Conservation (phyloP, 2,329 filamentous ascomycete genomes). For the Endoconidiophora polonica region DNA sequence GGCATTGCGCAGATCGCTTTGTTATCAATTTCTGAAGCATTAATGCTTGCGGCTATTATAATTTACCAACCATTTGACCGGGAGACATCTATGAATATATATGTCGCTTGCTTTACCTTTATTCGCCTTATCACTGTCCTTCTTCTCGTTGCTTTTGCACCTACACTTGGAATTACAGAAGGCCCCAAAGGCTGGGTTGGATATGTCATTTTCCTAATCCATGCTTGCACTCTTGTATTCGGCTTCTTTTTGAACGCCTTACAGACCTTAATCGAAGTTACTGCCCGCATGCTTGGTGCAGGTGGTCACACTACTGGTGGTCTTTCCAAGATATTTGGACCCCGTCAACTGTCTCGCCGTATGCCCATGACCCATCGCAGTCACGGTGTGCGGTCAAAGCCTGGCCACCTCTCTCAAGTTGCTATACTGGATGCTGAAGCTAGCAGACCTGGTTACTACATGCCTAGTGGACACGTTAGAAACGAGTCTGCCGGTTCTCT, state of each 20-base stretch:
- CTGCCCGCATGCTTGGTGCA: slow-evolving; percentile 65
- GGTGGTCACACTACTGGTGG: slow-evolving; percentile 71
- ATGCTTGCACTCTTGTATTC: slow-evolving; percentile 70
- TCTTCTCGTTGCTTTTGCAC: slow-evolving; percentile 69
- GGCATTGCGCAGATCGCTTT: slow-evolving; percentile 87
- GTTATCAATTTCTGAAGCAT: slow-evolving; percentile 84
- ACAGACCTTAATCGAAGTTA: slow-evolving; percentile 79
- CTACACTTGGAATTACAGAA: slow-evolving; percentile 62
- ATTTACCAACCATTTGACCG: slow-evolving; percentile 82
- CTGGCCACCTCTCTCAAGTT: slow-evolving; percentile 67
- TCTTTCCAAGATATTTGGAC: slow-evolving; percentile 77
- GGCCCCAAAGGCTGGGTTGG: slow-evolving; percentile 85
- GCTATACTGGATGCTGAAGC: slow-evolving; percentile 61
- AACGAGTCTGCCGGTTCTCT: slow-evolving; percentile 46
- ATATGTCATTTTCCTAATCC: slow-evolving; percentile 75
- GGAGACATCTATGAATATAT: slow-evolving; percentile 92
- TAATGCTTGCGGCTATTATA: slow-evolving; percentile 71
- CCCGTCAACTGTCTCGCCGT: slow-evolving; percentile 70
- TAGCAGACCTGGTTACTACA: slow-evolving; percentile 42
- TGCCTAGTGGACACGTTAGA: slow-evolving; percentile 36
- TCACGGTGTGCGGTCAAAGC: slow-evolving; percentile 40
- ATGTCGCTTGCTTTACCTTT: slow-evolving; percentile 69
- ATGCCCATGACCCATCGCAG: slow-evolving; percentile 36
- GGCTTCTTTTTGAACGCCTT: slow-evolving; percentile 87
- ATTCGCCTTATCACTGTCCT: slow-evolving; percentile 62